phyloP scores from a whole-genome alignment of 148 eudicot genomes.

The Rhododendron kiyosumense region DNA sequence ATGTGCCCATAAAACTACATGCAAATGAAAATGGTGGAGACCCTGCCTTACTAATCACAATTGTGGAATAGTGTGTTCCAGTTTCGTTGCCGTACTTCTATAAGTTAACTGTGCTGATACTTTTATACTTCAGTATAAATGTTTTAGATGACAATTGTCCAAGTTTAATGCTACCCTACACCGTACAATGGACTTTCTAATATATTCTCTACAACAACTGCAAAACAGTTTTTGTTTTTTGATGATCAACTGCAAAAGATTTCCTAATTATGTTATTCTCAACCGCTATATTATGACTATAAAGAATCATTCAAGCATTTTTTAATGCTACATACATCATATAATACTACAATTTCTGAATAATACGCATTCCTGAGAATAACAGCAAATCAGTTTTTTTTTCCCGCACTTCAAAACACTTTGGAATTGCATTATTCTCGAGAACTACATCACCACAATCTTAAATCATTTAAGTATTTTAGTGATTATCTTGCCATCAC shows the following conservation, averaged over 20 bases:
- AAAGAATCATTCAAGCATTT: neutral
- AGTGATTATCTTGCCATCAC: neutral
- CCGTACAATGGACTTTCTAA: neutral
- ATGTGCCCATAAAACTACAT: neutral
- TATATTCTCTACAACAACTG: neutral
- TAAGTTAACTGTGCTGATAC: neutral
- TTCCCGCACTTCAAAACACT: neutral
- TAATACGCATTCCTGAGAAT: neutral
- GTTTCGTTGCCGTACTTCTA: neutral
- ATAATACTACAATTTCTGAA: neutral
- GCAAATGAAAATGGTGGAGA: neutral
- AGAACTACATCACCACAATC: neutral
- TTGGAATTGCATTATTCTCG: neutral
- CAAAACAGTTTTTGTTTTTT: neutral
- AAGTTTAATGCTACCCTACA: neutral
- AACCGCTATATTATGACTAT: neutral
- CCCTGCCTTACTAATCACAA: neutral
- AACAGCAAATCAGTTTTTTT: neutral
- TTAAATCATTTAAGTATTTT: neutral
- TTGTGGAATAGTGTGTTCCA: neutral
- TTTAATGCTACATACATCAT: neutral
- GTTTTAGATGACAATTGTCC: neutral
- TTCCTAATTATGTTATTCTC: neutral
- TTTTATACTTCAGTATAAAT: neutral
- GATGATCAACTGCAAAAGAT: neutral